phyloP scores from a whole-genome alignment of 2,329 filamentous ascomycete species.

The Pseudogymnoascus sp. region DNA sequence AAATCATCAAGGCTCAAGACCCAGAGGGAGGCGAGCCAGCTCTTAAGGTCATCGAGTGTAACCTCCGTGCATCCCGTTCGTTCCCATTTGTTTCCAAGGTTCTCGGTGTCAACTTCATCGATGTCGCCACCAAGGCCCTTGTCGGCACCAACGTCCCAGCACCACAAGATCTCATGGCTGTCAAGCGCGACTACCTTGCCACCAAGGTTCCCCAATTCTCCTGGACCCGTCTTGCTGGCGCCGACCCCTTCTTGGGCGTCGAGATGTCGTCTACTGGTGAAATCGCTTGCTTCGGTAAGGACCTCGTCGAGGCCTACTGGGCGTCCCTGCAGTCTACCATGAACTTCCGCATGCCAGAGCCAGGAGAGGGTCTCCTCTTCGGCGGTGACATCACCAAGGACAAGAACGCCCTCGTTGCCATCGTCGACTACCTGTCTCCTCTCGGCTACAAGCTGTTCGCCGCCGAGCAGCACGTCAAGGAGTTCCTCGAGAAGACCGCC shows the following conservation, averaged over 20 bases:
- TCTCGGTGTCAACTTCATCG: slow-evolving; percentile 92
- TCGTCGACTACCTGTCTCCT: slow-evolving; percentile 80
- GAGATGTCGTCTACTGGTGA: slow-evolving; percentile 97
- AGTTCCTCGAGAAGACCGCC: slow-evolving; percentile 65
- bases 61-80: slow-evolving; percentile 90
- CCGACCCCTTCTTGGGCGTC: slow-evolving; percentile 93
- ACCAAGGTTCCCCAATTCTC: slow-evolving; percentile 99
- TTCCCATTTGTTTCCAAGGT: slow-evolving; percentile 99
- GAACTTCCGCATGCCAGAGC: slow-evolving; percentile 97
- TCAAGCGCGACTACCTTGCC: slow-evolving; percentile 84
- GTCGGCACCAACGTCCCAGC: slow-evolving; percentile 78
- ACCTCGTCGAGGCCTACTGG: slow-evolving; percentile 97
- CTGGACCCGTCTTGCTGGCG: slow-evolving; percentile 94
- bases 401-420: slow-evolving; percentile 57
- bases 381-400: slow-evolving; percentile 72
- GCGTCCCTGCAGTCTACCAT: slow-evolving; percentile 90
- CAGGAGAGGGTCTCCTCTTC: slow-evolving; percentile 90
- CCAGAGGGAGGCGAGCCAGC: slow-evolving; percentile 65
- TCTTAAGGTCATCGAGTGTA: slow-evolving; percentile 97
- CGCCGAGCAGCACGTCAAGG: slow-evolving; percentile 72
- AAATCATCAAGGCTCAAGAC: slow-evolving; percentile 89
- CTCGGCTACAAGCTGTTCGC: slow-evolving; percentile 93
- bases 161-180: slow-evolving; percentile 78
- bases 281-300: slow-evolving; percentile 96
- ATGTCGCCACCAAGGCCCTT: slow-evolving; percentile 87